A percentile compares a stretch with the other conserved stretches of the same genome.
These are phyloP conservation scores for Metarhizium rileyi DNA, from an alignment of 2,329 filamentous ascomycete species.

Conservation along the genomic window DNA sequence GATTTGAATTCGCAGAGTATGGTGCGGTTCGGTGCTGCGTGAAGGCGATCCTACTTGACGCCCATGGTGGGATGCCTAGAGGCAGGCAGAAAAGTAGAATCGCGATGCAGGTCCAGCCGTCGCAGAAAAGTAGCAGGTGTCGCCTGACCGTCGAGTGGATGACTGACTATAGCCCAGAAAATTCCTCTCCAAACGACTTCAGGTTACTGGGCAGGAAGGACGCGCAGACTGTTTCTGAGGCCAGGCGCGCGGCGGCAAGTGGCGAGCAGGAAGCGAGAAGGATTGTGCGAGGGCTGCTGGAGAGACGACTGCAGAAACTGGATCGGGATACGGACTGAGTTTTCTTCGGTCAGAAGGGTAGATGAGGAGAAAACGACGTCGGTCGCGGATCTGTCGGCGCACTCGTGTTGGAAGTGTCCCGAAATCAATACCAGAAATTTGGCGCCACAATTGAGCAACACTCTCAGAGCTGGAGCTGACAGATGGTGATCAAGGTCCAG, in stretches of 20 bases:
- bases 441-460: neutral
- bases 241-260: neutral
- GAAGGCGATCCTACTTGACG: conserved; percentile 10
- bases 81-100: neutral
- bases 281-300: neutral
- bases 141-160: conserved; percentile 1
- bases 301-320: neutral
- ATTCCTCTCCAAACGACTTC: neutral
- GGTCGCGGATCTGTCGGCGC: neutral
- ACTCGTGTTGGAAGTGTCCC: neutral
- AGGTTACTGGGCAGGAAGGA: neutral
- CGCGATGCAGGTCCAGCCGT: conserved; percentile 2
- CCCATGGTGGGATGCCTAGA: conserved; percentile 11
- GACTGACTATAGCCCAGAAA: conserved; percentile 1
- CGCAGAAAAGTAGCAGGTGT: conserved; percentile 5
- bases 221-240: neutral
- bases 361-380: neutral
- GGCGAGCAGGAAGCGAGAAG: neutral
- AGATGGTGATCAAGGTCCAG: neutral
- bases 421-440: neutral
- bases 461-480: neutral
- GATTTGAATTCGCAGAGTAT: conserved; percentile 4
- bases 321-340: neutral
- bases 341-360: neutral
- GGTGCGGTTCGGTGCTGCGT: conserved; percentile 7